These are phyloP conservation scores for Solanum hybrid DNA, from an alignment of 305 asterid genomes.

Conservation along the genomic window DNA sequence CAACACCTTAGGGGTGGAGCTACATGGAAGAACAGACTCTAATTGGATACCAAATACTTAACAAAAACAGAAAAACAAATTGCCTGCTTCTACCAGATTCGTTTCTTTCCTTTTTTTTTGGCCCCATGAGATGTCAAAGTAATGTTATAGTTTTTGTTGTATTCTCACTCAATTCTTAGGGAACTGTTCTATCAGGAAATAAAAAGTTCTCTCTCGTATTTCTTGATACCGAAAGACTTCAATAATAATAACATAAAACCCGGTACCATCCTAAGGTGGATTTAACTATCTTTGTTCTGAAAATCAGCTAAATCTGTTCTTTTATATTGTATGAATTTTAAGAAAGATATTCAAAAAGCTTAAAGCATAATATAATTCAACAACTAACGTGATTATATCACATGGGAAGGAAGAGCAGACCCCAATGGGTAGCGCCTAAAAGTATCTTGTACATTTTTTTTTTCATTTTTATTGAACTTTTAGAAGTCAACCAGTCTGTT, in stretches of 20 bases:
- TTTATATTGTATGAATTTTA: background rate
- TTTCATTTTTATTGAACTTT: background rate
- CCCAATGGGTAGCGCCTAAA: background rate
- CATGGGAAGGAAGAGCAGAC: background rate
- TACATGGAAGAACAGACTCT: background rate
- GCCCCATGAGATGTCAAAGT: background rate
- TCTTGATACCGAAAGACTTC: background rate
- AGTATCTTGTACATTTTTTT: background rate
- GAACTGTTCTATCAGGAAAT: background rate
- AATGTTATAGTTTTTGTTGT: background rate
- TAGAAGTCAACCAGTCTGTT: background rate
- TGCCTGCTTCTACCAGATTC: background rate
- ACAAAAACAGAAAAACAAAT: background rate
- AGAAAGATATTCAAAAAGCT: background rate
- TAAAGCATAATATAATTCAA: background rate
- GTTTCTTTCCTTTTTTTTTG: background rate
- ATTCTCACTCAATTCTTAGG: background rate
- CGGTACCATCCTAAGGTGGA: background rate
- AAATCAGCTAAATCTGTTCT: background rate
- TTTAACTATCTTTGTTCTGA: too few species aligned
- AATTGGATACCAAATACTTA: background rate
- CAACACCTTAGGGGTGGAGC: constrained; percentile 48
- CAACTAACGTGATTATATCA: background rate
- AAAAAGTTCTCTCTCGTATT: background rate
- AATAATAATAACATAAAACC: background rate